Evolutionary conservation across 164 flowering plant genomes (phyloP).

Genomic region (Vitis cinerea): DNA sequence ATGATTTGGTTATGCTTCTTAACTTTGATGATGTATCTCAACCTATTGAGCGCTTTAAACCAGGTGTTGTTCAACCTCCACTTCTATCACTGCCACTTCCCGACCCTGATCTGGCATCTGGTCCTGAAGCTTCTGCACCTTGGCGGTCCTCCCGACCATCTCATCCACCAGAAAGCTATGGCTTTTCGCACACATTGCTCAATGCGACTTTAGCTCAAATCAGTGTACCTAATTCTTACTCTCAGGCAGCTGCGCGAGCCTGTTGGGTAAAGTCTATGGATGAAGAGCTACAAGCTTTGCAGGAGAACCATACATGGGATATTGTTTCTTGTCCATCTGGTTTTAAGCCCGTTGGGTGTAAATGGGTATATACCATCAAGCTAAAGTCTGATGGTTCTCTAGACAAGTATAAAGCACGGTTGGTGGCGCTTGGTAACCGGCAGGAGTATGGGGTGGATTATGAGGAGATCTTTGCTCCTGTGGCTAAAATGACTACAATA

Average conservation of each 20-base stretch:
- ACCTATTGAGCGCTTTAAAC: too few species aligned
- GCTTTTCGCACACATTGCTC: too few species aligned
- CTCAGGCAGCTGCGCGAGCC: background rate
- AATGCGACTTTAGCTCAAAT: too few species aligned
- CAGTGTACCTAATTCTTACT: background rate
- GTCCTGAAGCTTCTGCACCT: too few species aligned
- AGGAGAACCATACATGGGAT: background rate
- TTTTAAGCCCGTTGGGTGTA: background rate
- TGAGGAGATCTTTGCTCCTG: slow-evolving; percentile 4
- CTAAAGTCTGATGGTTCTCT: background rate
- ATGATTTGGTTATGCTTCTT: too few species aligned
- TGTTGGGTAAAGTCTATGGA: slow-evolving; percentile 1
- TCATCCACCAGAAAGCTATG: too few species aligned
- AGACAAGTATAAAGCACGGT: background rate
- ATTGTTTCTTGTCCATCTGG: slow-evolving; percentile 3
- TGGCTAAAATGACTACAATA: slow-evolving; percentile 1
- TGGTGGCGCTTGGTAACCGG: background rate
- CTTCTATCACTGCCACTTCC: too few species aligned
- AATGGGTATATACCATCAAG: slow-evolving; percentile 2
- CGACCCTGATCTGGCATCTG: too few species aligned
- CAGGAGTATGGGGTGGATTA: slow-evolving; percentile 6
- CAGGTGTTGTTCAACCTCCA: too few species aligned
- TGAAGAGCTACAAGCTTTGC: background rate
- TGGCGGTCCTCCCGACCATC: too few species aligned
- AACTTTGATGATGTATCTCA: too few species aligned